Conservation (phyloP, 2,329 filamentous ascomycete genomes). For the Talaromyces sp. region DNA sequence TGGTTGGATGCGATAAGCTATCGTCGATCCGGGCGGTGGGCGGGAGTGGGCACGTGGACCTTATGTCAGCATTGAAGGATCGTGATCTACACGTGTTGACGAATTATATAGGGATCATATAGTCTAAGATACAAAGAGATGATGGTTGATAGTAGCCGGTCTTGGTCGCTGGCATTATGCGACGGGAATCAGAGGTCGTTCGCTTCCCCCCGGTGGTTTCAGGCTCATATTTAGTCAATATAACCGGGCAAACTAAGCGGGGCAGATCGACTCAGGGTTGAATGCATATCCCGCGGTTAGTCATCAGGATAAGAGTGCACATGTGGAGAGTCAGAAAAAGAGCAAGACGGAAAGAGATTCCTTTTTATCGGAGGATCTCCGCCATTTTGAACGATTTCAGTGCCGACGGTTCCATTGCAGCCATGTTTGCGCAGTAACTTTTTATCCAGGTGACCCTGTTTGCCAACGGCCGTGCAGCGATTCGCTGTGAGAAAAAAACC, state of each 20-base stretch:
- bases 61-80: slow-evolving; percentile 1
- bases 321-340: slow-evolving; percentile 5
- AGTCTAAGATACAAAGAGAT: neutral
- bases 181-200: neutral
- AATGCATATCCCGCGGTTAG: neutral
- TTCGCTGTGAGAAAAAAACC: slow-evolving; percentile 14
- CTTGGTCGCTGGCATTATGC: neutral
- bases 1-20: slow-evolving; percentile 1
- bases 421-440: neutral
- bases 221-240: neutral
- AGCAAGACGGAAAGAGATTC: slow-evolving; percentile 1
- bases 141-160: neutral
- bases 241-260: neutral
- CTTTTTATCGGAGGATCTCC: neutral
- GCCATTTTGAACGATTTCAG: neutral
- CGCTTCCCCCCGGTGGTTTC: neutral
- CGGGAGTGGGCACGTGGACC: slow-evolving; percentile 9
- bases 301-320: slow-evolving; percentile 5
- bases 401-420: neutral
- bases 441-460: slow-evolving; percentile 11
- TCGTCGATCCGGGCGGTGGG: slow-evolving; percentile 6
- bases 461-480: slow-evolving; percentile 13
- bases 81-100: neutral
- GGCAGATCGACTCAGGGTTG: slow-evolving; percentile 1
- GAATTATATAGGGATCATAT: neutral